Evolutionary conservation across 2,329 filamentous ascomycete species (phyloP).

Genomic region (Exophiala bonariae): DNA sequence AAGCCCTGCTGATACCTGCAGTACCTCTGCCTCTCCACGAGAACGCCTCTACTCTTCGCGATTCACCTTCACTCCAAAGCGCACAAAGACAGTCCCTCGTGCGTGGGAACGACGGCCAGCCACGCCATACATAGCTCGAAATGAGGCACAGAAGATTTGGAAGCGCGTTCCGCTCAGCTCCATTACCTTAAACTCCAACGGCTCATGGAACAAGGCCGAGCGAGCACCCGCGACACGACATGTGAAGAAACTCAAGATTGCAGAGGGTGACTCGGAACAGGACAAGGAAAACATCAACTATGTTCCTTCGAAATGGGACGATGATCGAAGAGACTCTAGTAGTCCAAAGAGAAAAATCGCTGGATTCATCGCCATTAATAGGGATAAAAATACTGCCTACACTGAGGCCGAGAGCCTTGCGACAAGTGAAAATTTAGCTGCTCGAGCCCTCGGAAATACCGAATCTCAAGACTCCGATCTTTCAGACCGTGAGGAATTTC

Average conservation of each 20-base stretch:
- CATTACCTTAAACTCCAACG: slow-evolving; percentile 8
- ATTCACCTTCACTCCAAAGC: slow-evolving; percentile 41
- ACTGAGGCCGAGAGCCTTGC: slow-evolving; percentile 1
- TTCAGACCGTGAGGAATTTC: too few relatives aligned
- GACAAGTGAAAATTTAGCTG: too few relatives aligned
- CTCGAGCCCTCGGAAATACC: too few relatives aligned
- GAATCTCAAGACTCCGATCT: too few relatives aligned
- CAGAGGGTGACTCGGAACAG: slow-evolving; percentile 8
- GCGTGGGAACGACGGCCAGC: slow-evolving; percentile 48
- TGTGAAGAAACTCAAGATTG: slow-evolving; percentile 25
- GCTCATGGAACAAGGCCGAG: slow-evolving; percentile 17
- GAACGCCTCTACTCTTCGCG: neutral
- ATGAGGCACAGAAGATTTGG: slow-evolving; percentile 47
- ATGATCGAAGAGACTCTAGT: slow-evolving; percentile 6
- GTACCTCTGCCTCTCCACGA: neutral
- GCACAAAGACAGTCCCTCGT: slow-evolving; percentile 35
- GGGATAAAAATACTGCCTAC: neutral
- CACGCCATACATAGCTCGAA: slow-evolving; percentile 39
- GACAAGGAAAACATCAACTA: slow-evolving; percentile 25
- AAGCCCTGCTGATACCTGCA: neutral
- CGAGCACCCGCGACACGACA: slow-evolving; percentile 10
- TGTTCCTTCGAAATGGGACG: slow-evolving; percentile 19
- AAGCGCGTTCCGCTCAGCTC: slow-evolving; percentile 38
- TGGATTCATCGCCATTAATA: slow-evolving; percentile 3
- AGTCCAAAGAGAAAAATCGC: slow-evolving; percentile 20